These are phyloP conservation scores for Hamamelis virginiana DNA, from an alignment of 164 flowering plant genomes.

Conservation along the genomic window DNA sequence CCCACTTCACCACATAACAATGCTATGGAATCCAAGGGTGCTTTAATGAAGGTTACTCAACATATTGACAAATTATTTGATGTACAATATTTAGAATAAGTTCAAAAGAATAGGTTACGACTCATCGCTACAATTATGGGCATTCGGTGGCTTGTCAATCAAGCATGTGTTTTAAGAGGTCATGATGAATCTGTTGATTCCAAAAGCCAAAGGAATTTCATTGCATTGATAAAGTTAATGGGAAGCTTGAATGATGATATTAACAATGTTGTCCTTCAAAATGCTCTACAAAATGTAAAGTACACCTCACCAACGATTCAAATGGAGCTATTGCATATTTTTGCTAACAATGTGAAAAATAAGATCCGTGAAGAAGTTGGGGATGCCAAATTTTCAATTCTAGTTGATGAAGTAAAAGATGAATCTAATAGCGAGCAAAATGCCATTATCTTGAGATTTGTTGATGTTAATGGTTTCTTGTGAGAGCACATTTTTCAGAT, in stretches of 20 bases:
- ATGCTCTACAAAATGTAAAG: slow-evolving; percentile 14
- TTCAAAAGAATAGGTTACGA: slow-evolving; percentile 1
- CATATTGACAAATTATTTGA: not conserved
- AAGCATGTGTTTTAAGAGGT: slow-evolving; percentile 12
- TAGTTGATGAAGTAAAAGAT: slow-evolving; percentile 20
- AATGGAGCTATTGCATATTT: slow-evolving; percentile 17
- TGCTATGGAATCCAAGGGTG: not conserved
- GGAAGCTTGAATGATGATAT: not conserved
- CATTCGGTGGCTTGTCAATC: not conserved
- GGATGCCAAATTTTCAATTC: slow-evolving; percentile 15
- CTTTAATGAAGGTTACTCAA: not conserved
- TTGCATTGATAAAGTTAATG: slow-evolving; percentile 5
- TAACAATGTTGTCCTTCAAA: slow-evolving; percentile 8
- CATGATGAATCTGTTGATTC: slow-evolving; percentile 8
- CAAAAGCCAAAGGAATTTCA: slow-evolving; percentile 10
- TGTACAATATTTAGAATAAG: not conserved
- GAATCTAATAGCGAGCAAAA: slow-evolving; percentile 19
- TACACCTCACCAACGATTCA: slow-evolving; percentile 17
- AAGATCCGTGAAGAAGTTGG: slow-evolving; percentile 6
- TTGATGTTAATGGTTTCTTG: slow-evolving; percentile 11
- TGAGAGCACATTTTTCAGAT: slow-evolving; percentile 16
- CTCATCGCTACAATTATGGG: not conserved
- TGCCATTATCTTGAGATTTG: slow-evolving; percentile 22
- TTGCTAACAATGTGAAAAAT: not conserved
- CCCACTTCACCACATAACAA: not conserved